Percentiles rank a stretch among this genome's conserved stretches.
These are phyloP conservation scores for Liquidambar formosana DNA, from an alignment of 164 flowering plant genomes.

Conservation along the genomic window DNA sequence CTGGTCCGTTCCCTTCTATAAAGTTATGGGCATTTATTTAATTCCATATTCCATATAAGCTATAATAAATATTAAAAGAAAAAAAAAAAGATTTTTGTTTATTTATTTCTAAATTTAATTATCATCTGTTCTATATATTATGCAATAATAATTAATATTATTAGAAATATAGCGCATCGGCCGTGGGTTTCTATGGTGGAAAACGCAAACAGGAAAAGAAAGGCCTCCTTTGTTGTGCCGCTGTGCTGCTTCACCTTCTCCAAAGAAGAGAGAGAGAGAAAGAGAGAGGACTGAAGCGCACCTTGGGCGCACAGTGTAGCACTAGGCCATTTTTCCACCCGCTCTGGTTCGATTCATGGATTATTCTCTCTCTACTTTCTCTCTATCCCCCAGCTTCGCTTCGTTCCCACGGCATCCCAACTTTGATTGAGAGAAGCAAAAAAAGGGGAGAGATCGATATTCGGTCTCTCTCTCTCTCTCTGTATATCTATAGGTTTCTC, in stretches of 20 bases:
- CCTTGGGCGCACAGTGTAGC: slow-evolving; percentile 23
- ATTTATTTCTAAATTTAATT: background rate
- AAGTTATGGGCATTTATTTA: slow-evolving; percentile 1
- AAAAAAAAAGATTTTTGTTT: too few relatives aligned
- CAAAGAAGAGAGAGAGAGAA: slow-evolving; percentile 1
- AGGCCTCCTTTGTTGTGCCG: slow-evolving; percentile 13
- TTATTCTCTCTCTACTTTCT: slow-evolving; percentile 19
- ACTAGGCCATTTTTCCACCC: slow-evolving; percentile 8
- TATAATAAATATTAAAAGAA: too few relatives aligned
- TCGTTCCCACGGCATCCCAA: slow-evolving; percentile 42
- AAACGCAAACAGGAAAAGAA: slow-evolving; percentile 24
- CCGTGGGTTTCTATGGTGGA: slow-evolving; percentile 38
- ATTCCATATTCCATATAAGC: too few relatives aligned
- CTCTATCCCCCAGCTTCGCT: slow-evolving; percentile 26
- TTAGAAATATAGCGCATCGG: slow-evolving; percentile 1
- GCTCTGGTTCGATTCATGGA: slow-evolving; percentile 20
- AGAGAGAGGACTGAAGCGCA: slow-evolving; percentile 11
- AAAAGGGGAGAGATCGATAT: slow-evolving; percentile 3
- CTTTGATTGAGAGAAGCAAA: slow-evolving; percentile 8
- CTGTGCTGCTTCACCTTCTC: slow-evolving; percentile 13
- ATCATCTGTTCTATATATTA: too few relatives aligned
- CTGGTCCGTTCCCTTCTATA: slow-evolving; percentile 11
- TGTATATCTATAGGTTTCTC: background rate
- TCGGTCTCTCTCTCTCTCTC: background rate
- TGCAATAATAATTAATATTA: background rate